Evolutionary conservation across 345 rosid species (phyloP).

Genomic region (Zanthoxylum bungeanum): DNA sequence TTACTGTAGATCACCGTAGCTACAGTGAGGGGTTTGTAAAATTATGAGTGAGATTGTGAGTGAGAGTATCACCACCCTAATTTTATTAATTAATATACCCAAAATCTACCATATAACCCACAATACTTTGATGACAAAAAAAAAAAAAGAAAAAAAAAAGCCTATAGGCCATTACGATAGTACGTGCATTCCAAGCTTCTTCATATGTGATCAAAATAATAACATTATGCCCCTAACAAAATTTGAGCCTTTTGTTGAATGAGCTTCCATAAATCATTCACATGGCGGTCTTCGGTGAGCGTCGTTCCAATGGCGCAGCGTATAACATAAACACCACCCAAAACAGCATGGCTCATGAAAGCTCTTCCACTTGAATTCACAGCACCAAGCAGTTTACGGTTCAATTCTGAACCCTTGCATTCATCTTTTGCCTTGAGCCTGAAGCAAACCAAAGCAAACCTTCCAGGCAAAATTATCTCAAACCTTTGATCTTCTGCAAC

Average conservation of each 20-base stretch:
- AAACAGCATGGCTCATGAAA: slow-evolving; percentile 29
- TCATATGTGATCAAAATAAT: too few species aligned
- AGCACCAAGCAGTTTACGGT: slow-evolving; percentile 8
- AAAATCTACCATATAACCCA: too few species aligned
- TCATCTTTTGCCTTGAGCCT: slow-evolving; percentile 18
- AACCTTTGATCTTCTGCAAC: slow-evolving; percentile 24
- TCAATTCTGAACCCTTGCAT: background rate
- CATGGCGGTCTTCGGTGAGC: slow-evolving; percentile 23
- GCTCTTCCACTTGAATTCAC: slow-evolving; percentile 32
- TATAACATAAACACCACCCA: slow-evolving; percentile 17
- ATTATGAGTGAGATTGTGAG: too few species aligned
- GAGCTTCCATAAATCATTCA: slow-evolving; percentile 30
- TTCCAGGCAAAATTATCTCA: slow-evolving; percentile 28
- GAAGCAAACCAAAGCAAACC: slow-evolving; percentile 47
- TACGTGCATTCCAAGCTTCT: too few species aligned
- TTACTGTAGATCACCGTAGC: too few species aligned
- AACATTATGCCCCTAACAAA: too few species aligned
- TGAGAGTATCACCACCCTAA: too few species aligned
- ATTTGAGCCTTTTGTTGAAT: slow-evolving; percentile 20
- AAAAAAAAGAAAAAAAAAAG: too few species aligned
- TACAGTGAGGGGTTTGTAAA: too few species aligned
- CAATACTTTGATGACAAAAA: too few species aligned
- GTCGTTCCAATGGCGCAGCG: slow-evolving; percentile 28
- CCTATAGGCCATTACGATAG: too few species aligned
- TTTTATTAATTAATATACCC: too few species aligned